Evolutionary conservation across 225 moss, liverwort and hornwort species (phyloP).

Genomic region (Rhytidiadelphus loreus): DNA sequence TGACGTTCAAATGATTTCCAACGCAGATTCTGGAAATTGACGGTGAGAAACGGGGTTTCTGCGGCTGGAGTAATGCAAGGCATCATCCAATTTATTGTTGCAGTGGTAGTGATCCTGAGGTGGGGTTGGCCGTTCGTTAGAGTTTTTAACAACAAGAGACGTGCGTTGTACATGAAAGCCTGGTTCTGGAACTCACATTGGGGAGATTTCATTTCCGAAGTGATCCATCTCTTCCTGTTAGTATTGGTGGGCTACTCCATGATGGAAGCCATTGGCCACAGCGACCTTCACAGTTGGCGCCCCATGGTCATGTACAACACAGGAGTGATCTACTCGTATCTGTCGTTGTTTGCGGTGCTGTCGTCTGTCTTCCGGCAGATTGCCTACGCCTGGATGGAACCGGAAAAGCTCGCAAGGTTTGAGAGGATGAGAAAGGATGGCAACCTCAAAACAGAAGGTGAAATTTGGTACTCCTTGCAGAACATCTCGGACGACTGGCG

Average conservation of each 20-base stretch:
- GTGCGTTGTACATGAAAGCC: not conserved
- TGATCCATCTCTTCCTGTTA: slow-evolving; percentile 1
- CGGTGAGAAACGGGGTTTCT: not conserved
- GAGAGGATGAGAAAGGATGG: not conserved
- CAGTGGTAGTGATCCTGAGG: not conserved
- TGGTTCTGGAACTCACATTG: slow-evolving; percentile 28
- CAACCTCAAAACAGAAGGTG: not conserved
- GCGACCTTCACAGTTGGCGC: slow-evolving; percentile 6
- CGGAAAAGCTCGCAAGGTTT: not conserved
- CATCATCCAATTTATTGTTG: slow-evolving; percentile 4
- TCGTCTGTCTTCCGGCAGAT: slow-evolving; percentile 10
- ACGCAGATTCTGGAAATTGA: slow-evolving; percentile 21
- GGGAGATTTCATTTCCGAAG: slow-evolving; percentile 20
- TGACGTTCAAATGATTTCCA: not conserved
- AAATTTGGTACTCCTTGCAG: slow-evolving; percentile 5
- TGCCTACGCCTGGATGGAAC: slow-evolving; percentile 13
- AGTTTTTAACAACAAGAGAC: not conserved
- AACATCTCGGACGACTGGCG: slow-evolving; percentile 31
- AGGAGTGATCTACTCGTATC: slow-evolving; percentile 14
- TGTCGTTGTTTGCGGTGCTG: not conserved
- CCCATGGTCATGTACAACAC: slow-evolving; percentile 10
- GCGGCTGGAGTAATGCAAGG: slow-evolving; percentile 1
- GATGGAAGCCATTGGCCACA: slow-evolving; percentile 26
- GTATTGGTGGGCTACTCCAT: slow-evolving; percentile 1
- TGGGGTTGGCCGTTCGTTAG: not conserved